Evolutionary conservation across 2,329 filamentous ascomycete species (phyloP).

Genomic region (Cladophialophora carrionii): DNA sequence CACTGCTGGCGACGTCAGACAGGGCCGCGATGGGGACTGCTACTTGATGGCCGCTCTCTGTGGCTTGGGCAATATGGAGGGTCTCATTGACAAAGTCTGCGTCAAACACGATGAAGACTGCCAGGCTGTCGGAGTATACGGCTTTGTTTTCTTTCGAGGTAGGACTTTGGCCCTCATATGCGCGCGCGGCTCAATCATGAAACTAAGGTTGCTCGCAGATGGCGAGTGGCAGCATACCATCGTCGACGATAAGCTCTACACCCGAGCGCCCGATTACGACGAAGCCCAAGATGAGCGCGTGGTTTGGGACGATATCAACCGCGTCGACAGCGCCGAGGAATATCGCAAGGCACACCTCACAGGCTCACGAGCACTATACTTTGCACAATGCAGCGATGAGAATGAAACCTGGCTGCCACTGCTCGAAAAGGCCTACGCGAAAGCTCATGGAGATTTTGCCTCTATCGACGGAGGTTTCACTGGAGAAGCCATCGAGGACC

Average conservation of each 20-base stretch:
- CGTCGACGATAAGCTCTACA: conserved; percentile 85
- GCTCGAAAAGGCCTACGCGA: conserved; percentile 81
- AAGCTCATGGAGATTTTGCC: conserved; percentile 78
- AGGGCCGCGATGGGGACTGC: conserved; percentile 78
- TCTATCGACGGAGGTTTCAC: conserved; percentile 76
- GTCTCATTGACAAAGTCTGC: conserved; percentile 72
- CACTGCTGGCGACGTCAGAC: conserved; percentile 75
- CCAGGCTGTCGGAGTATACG: conserved; percentile 76
- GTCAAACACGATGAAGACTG: conserved; percentile 62
- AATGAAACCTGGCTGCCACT: conserved; percentile 84
- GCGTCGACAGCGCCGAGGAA: conserved; percentile 67
- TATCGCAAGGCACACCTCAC: conserved; percentile 73
- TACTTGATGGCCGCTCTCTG: conserved; percentile 83
- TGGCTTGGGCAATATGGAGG: conserved; percentile 72
- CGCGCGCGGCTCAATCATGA: not conserved
- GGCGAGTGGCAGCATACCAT: conserved; percentile 92
- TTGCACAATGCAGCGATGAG: conserved; percentile 72
- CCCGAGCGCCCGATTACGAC: conserved; percentile 81
- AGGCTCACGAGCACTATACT: conserved; percentile 76
- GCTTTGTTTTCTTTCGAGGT: conserved; percentile 79
- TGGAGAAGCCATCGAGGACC: conserved; percentile 63
- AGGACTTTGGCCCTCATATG: conserved; percentile 28
- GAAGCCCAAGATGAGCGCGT: conserved; percentile 74
- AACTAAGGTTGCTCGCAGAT: conserved; percentile 52
- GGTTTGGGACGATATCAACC: conserved; percentile 73